A percentile compares a stretch with the other conserved stretches of the same genome.
These are phyloP conservation scores for Stevia rebaudiana DNA, from an alignment of 140 eudicot genomes.

Conservation along the genomic window DNA sequence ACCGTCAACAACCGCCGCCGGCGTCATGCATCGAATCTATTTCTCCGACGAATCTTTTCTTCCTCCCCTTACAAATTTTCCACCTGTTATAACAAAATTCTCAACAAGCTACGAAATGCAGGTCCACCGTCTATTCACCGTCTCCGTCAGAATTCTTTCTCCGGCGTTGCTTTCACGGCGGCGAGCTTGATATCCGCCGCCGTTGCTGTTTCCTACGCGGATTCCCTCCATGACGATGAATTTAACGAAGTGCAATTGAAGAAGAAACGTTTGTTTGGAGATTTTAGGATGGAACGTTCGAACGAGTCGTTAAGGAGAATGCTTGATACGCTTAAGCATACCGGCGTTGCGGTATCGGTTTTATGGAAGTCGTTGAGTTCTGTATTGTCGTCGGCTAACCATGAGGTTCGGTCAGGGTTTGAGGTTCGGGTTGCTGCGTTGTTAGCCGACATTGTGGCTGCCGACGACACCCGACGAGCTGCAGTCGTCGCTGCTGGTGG, in stretches of 20 bases:
- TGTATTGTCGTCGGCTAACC: slow-evolving; percentile 31
- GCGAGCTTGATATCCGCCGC: slow-evolving; percentile 29
- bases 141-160: slow-evolving; percentile 7
- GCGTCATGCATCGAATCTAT: slow-evolving; percentile 11
- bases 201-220: slow-evolving; percentile 15
- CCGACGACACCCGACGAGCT: slow-evolving; percentile 55
- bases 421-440: slow-evolving; percentile 69
- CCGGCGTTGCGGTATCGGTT: slow-evolving; percentile 74
- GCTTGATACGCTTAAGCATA: slow-evolving; percentile 49
- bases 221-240: slow-evolving; percentile 6
- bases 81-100: background rate
- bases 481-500: slow-evolving; percentile 79
- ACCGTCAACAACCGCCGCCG: slow-evolving; percentile 21
- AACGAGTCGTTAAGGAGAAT: slow-evolving; percentile 44
- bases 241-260: background rate
- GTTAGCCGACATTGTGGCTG: slow-evolving; percentile 89
- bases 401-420: slow-evolving; percentile 45
- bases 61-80: slow-evolving; percentile 12
- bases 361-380: slow-evolving; percentile 80
- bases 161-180: slow-evolving; percentile 18
- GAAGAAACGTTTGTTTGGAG: slow-evolving; percentile 12
- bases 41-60: slow-evolving; percentile 18
- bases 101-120: slow-evolving; percentile 8
- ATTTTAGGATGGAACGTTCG: slow-evolving; percentile 42
- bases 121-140: slow-evolving; percentile 2